Conservation (phyloP, 208 protist species). For the Crithidia expoeki region DNA sequence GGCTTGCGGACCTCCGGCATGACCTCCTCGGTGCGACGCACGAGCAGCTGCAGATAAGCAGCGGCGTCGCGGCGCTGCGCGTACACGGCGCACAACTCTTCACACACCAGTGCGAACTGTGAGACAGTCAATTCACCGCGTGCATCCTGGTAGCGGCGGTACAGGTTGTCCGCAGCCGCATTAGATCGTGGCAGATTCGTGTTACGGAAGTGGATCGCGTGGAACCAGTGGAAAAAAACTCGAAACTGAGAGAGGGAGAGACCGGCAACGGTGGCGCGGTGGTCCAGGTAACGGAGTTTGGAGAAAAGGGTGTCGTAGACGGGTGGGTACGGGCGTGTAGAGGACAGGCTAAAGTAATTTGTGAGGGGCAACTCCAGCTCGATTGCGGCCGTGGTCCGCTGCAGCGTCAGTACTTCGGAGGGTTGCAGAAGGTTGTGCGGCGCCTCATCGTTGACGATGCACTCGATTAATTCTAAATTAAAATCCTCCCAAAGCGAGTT, state of each 20-base stretch:
- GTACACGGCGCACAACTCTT: slow-evolving; percentile 55
- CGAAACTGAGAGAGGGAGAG: slow-evolving; percentile 57
- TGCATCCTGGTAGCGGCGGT: slow-evolving; percentile 47
- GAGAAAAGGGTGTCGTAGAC: slow-evolving; percentile 68
- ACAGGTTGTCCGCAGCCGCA: slow-evolving; percentile 61
- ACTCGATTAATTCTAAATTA: slow-evolving; percentile 61
- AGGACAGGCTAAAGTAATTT: slow-evolving; percentile 54
- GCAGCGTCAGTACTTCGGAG: slow-evolving; percentile 53
- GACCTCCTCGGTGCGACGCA: slow-evolving; percentile 32
- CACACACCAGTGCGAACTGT: slow-evolving; percentile 63
- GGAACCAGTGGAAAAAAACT: slow-evolving; percentile 81
- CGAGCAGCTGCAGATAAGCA: slow-evolving; percentile 55
- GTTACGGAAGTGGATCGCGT: slow-evolving; percentile 65
- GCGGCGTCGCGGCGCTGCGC: slow-evolving; percentile 48
- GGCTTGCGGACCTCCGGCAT: slow-evolving; percentile 8
- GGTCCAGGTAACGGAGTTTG: slow-evolving; percentile 23
- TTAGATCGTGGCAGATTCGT: slow-evolving; percentile 49
- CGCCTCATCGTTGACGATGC: slow-evolving; percentile 74
- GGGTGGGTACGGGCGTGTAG: slow-evolving; percentile 39
- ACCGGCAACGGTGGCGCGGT: not conserved
- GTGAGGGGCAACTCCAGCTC: slow-evolving; percentile 48
- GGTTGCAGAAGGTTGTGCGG: slow-evolving; percentile 60
- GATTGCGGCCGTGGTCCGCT: slow-evolving; percentile 39
- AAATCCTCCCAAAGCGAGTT: slow-evolving; percentile 24
- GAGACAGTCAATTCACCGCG: slow-evolving; percentile 45